Conservation (phyloP, 305 asterid species). For the Fraxinus dipetala region DNA sequence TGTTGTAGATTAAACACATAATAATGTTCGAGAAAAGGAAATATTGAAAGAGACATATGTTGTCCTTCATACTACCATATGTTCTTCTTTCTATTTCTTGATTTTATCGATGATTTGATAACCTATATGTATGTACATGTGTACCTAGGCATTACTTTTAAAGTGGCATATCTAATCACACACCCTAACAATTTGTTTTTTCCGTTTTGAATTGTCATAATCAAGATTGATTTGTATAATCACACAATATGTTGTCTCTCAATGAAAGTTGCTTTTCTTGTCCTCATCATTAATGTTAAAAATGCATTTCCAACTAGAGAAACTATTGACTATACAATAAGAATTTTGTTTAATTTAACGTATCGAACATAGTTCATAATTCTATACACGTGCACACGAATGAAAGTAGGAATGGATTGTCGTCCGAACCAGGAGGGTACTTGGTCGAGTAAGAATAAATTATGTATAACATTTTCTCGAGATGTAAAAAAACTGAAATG, state of each 20-base stretch:
- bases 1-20: background rate
- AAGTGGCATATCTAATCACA: background rate
- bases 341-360: background rate
- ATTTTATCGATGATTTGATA: background rate
- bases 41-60: background rate
- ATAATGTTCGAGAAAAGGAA: slow-evolving; percentile 4
- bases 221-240: background rate
- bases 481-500: slow-evolving; percentile 24
- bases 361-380: background rate
- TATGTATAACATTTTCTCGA: slow-evolving; percentile 30
- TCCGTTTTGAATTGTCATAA: background rate
- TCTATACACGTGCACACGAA: background rate
- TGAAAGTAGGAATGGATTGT: background rate
- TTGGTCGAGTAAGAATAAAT: slow-evolving; percentile 33
- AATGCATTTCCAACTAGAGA: background rate
- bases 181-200: background rate
- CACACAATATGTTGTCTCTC: background rate
- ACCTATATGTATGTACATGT: background rate
- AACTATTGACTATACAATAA: background rate
- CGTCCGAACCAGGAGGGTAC: slow-evolving; percentile 1
- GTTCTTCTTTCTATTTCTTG: background rate
- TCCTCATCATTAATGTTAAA: background rate
- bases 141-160: background rate
- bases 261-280: background rate
- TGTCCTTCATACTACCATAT: background rate